A percentile compares a stretch with the other conserved stretches of the same genome.
phyloP scores from a whole-genome alignment of 345 rosid genomes.

The Murraya paniculata region DNA sequence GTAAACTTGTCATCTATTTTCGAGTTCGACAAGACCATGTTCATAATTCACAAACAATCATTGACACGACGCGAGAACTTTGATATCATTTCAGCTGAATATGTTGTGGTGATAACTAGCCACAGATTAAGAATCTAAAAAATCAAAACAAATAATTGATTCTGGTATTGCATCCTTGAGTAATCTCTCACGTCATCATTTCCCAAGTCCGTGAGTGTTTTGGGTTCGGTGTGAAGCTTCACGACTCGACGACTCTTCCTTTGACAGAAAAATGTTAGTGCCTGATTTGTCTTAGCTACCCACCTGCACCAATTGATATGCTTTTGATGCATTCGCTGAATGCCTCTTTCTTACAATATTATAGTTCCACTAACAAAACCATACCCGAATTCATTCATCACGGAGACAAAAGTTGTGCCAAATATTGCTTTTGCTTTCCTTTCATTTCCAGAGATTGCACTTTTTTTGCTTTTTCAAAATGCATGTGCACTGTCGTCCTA shows the following conservation, averaged over 20 bases:
- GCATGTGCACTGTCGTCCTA: not conserved
- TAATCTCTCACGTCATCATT: not conserved
- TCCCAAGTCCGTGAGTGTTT: not conserved
- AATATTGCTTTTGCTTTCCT: not conserved
- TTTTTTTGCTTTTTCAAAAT: not conserved
- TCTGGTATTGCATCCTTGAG: not conserved
- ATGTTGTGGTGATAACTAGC: too few relatives aligned
- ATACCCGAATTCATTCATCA: not conserved
- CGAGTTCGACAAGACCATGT: too few relatives aligned
- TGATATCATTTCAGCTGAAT: too few relatives aligned
- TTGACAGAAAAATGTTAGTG: too few relatives aligned
- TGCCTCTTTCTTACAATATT: not conserved
- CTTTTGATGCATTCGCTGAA: not conserved
- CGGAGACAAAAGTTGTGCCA: not conserved
- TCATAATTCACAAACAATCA: too few relatives aligned
- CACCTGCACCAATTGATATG: too few relatives aligned
- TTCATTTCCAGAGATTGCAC: not conserved
- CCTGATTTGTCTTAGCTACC: too few relatives aligned
- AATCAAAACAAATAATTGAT: not conserved
- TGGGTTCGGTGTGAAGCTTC: too few relatives aligned
- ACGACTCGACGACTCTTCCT: too few relatives aligned
- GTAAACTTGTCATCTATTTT: too few relatives aligned
- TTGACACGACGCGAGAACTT: too few relatives aligned
- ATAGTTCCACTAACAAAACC: not conserved
- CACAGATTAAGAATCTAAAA: too few relatives aligned